A percentile compares a stretch with the other conserved stretches of the same genome.
These are phyloP conservation scores for Tylopilus balloui DNA, from an alignment of 768 basidiomycete genomes.

Conservation along the genomic window DNA sequence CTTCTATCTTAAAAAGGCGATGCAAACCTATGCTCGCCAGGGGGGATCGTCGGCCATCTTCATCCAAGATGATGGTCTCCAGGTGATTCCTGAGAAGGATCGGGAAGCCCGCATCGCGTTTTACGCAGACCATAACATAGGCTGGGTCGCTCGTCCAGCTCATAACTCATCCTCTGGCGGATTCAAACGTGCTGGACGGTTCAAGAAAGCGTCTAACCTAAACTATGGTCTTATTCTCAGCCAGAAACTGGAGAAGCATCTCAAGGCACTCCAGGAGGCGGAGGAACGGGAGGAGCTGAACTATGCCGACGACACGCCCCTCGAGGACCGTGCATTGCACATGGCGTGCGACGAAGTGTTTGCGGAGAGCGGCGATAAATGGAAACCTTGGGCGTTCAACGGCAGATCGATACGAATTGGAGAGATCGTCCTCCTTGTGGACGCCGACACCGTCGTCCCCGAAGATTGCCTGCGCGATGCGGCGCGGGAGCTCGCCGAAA, in stretches of 20 bases:
- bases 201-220: constrained; percentile 94
- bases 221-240: constrained; percentile 64
- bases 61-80: constrained; percentile 60
- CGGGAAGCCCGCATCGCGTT: constrained; percentile 46
- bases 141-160: constrained; percentile 55
- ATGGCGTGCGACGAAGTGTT: constrained; percentile 72
- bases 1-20: constrained; percentile 56
- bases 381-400: constrained; percentile 75
- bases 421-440: constrained; percentile 76
- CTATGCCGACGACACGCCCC: constrained; percentile 36
- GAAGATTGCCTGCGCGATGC: constrained; percentile 92
- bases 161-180: constrained; percentile 29
- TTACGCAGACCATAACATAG: constrained; percentile 56
- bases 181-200: constrained; percentile 60
- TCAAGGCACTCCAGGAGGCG: constrained; percentile 39
- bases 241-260: constrained; percentile 31
- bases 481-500: constrained; percentile 72
- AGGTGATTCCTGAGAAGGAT: constrained; percentile 43
- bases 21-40: constrained; percentile 62
- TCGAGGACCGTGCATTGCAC: constrained; percentile 72
- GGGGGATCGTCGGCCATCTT: constrained; percentile 56
- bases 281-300: constrained; percentile 38
- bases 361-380: constrained; percentile 50
- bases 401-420: constrained; percentile 72
- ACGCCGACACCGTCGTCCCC: constrained; percentile 86